phyloP scores from a whole-genome alignment of 2,329 filamentous ascomycete genomes.

The Epichloe amarillans region DNA sequence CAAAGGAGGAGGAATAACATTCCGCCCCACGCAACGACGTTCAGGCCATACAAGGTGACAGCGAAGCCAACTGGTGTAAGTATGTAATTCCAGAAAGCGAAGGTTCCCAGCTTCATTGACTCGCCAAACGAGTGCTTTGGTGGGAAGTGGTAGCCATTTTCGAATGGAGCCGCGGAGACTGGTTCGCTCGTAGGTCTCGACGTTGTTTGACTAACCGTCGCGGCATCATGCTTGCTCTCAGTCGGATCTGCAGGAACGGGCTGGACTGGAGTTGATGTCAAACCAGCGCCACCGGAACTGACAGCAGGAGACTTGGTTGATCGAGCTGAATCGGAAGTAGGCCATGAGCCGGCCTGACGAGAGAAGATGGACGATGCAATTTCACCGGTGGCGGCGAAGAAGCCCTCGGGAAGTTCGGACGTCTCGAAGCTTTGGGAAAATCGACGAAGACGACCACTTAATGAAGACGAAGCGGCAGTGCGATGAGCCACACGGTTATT shows the following conservation, averaged over 20 bases:
- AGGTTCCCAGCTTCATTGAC: constrained; percentile 42
- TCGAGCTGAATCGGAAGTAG: constrained; percentile 9
- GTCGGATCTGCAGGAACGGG: constrained; percentile 1
- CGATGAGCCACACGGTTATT: constrained; percentile 10
- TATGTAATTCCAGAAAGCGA: constrained; percentile 59
- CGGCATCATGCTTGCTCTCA: constrained; percentile 5
- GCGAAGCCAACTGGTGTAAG: constrained; percentile 64
- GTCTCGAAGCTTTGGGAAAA: constrained; percentile 27
- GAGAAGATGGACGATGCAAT: constrained; percentile 28
- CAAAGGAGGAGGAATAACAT: constrained; percentile 81
- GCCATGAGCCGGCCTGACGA: constrained; percentile 10
- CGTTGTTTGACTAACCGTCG: constrained; percentile 11
- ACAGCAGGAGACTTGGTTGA: constrained; percentile 7
- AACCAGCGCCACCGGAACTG: not conserved
- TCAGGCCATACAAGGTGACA: constrained; percentile 66
- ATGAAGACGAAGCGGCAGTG: constrained; percentile 17
- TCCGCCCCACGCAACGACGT: constrained; percentile 77
- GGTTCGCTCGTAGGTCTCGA: constrained; percentile 12
- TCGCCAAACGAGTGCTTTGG: constrained; percentile 47
- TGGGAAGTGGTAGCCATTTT: constrained; percentile 54
- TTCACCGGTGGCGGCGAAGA: constrained; percentile 33
- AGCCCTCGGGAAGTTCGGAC: constrained; percentile 32
- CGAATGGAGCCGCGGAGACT: constrained; percentile 28
- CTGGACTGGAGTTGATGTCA: not conserved
- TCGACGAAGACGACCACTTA: constrained; percentile 19